A percentile compares a stretch with the other conserved stretches of the same genome.
Evolutionary conservation across 805 yeast genomes (phyloP).

Genomic region (Candida pini): DNA sequence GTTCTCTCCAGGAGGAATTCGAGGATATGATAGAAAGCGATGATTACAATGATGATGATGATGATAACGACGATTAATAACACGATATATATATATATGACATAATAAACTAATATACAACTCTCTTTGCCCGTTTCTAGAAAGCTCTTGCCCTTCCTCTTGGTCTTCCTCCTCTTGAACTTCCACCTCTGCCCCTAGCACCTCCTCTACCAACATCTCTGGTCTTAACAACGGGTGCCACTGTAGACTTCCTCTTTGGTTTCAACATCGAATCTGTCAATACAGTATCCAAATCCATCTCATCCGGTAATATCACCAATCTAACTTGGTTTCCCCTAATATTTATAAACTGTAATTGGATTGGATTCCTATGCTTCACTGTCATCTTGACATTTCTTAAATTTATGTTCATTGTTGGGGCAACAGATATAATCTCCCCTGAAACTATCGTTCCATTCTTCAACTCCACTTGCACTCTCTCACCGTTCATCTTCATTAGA

Average conservation of each 20-base stretch:
- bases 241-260: slow-evolving; percentile 36
- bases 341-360: slow-evolving; percentile 68
- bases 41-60: slow-evolving; percentile 6
- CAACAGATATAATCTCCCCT: slow-evolving; percentile 78
- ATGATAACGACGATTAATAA: slow-evolving; percentile 6
- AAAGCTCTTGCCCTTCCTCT: slow-evolving; percentile 29
- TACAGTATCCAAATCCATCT: slow-evolving; percentile 64
- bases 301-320: slow-evolving; percentile 78
- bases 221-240: slow-evolving; percentile 30
- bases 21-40: slow-evolving; percentile 25
- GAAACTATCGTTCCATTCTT: slow-evolving; percentile 85
- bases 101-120: neutral
- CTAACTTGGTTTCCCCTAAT: slow-evolving; percentile 88
- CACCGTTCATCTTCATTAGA: slow-evolving; percentile 78
- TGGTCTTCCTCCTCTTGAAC: slow-evolving; percentile 26
- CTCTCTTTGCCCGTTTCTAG: slow-evolving; percentile 5
- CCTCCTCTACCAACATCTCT: slow-evolving; percentile 11
- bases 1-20: slow-evolving; percentile 30
- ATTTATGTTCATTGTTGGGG: slow-evolving; percentile 88
- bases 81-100: neutral
- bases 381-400: slow-evolving; percentile 77
- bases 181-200: slow-evolving; percentile 12
- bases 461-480: slow-evolving; percentile 83
- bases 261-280: slow-evolving; percentile 46
- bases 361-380: slow-evolving; percentile 62